phyloP scores from a whole-genome alignment of 768 basidiomycete species.

The Macrolepiota fuliginosa region DNA sequence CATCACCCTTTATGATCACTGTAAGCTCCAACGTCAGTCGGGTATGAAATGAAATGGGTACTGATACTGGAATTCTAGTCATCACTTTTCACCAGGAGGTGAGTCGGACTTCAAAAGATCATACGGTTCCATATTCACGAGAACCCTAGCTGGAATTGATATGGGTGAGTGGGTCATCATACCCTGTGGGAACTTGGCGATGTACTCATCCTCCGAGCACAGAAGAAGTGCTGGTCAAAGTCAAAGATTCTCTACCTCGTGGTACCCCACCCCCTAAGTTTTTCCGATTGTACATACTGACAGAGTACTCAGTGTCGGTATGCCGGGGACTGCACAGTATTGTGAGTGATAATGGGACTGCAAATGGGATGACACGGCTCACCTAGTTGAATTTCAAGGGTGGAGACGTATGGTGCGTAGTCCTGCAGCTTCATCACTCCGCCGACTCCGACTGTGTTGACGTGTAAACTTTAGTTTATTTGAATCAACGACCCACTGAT shows the following conservation, averaged over 20 bases:
- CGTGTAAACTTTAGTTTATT: not conserved
- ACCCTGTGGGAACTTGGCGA: not conserved
- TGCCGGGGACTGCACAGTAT: conserved; percentile 18
- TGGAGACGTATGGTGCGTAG: conserved; percentile 1
- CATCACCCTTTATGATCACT: conserved; percentile 21
- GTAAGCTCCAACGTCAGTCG: conserved; percentile 9
- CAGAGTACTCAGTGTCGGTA: conserved; percentile 18
- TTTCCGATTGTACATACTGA: not conserved
- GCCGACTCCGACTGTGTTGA: not conserved
- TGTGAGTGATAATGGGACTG: conserved; percentile 14
- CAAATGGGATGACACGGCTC: not conserved
- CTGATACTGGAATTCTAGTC: conserved; percentile 3
- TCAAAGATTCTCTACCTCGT: conserved; percentile 22
- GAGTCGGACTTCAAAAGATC: not conserved
- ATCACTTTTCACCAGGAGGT: conserved; percentile 23
- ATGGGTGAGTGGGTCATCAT: conserved; percentile 18
- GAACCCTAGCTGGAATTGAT: conserved; percentile 19
- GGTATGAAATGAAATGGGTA: not conserved
- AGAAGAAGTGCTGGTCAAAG: conserved; percentile 21
- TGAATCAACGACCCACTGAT: not conserved
- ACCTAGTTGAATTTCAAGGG: not conserved
- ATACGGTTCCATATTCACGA: not conserved
- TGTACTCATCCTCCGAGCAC: not conserved
- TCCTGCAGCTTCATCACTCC: not conserved
- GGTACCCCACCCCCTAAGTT: conserved; percentile 10